phyloP scores from a whole-genome alignment of 371 early-diverging fungal genomes.

The Saksenaea oblongispora region DNA sequence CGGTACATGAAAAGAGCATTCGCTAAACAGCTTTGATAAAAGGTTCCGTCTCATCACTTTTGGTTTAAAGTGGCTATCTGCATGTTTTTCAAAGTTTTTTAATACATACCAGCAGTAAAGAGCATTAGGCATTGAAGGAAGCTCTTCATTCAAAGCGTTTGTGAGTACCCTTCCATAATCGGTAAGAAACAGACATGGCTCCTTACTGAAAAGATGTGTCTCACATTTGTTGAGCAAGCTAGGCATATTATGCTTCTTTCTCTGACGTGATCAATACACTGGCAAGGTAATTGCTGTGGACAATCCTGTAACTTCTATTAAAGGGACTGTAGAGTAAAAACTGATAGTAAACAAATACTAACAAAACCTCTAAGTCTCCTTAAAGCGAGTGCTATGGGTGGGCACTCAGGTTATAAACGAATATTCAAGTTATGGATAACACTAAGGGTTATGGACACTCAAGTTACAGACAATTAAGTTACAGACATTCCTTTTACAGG shows the following conservation, averaged over 20 bases:
- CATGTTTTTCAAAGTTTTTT: conserved; percentile 1
- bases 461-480: too few relatives aligned
- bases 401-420: too few relatives aligned
- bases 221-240: background rate
- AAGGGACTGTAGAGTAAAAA: too few relatives aligned
- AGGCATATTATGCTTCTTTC: background rate
- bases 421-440: too few relatives aligned
- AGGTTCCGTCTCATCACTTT: background rate
- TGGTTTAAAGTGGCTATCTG: background rate
- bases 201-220: background rate
- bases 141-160: background rate
- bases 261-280: too few relatives aligned
- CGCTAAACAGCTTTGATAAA: background rate
- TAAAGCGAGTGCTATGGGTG: too few relatives aligned
- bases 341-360: too few relatives aligned
- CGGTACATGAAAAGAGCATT: background rate
- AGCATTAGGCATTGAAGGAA: background rate
- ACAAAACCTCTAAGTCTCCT: too few relatives aligned
- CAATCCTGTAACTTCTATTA: too few relatives aligned
- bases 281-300: too few relatives aligned
- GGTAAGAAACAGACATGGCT: conserved; percentile 7
- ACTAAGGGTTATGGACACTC: too few relatives aligned
- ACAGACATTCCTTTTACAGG: too few relatives aligned
- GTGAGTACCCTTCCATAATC: conserved; percentile 1
- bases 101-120: conserved; percentile 3